These are phyloP conservation scores for Entomortierella parvispora DNA, from an alignment of 192 early-diverging fungal species.

Conservation along the genomic window DNA sequence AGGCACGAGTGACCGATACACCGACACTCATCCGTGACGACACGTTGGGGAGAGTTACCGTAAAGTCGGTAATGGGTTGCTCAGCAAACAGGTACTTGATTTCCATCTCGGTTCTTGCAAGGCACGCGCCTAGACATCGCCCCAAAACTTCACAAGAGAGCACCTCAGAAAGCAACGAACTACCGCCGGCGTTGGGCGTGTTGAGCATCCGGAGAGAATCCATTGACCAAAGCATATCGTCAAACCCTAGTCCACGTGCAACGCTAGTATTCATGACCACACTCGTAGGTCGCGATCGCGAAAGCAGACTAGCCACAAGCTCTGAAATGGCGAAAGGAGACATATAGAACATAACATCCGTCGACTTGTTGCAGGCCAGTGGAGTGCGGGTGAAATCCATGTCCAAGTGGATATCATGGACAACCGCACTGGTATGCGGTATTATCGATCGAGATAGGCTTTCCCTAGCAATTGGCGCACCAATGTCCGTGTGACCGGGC, in stretches of 20 bases:
- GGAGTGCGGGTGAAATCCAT: too few species aligned
- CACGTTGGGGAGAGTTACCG: conserved; percentile 39
- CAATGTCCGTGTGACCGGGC: too few species aligned
- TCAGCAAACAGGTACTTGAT: conserved; percentile 50
- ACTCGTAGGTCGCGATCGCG: conserved; percentile 29
- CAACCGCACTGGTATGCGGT: too few species aligned
- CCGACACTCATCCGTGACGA: conserved; percentile 42
- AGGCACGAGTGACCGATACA: conserved; percentile 62
- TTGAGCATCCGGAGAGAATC: conserved; percentile 46
- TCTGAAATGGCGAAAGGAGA: conserved; percentile 32
- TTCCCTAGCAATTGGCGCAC: too few species aligned
- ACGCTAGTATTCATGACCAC: conserved; percentile 48
- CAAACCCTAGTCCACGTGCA: conserved; percentile 25
- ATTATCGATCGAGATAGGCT: too few species aligned
- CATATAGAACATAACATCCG: conserved; percentile 28
- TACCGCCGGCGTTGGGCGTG: conserved; percentile 62
- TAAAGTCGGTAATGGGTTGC: conserved; percentile 62
- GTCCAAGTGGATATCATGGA: too few species aligned
- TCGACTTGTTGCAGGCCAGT: too few species aligned
- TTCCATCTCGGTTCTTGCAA: conserved; percentile 65
- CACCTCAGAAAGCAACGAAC: conserved; percentile 57
- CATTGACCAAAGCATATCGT: conserved; percentile 46
- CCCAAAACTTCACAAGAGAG: conserved; percentile 57
- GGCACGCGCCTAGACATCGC: conserved; percentile 52
- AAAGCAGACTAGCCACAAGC: conserved; percentile 28